These are phyloP conservation scores for Phytophthora sp. DNA, from an alignment of 352 stramenopile genomes.

Conservation along the genomic window DNA sequence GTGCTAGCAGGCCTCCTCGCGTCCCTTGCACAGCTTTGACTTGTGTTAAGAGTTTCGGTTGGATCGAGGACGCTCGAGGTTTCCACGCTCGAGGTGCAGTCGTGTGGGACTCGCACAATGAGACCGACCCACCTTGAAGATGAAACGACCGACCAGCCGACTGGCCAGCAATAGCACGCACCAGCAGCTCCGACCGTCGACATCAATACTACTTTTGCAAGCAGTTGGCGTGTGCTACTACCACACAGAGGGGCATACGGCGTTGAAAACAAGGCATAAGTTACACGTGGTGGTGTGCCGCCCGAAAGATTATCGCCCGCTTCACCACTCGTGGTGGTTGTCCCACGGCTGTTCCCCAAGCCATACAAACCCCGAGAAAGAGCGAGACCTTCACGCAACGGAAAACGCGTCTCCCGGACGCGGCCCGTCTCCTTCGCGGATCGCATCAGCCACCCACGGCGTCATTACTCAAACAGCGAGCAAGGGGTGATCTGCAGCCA, in stretches of 20 bases:
- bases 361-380: too few species aligned
- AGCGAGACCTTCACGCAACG: slow-evolving; percentile 15
- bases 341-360: slow-evolving; percentile 17
- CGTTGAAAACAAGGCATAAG: too few species aligned
- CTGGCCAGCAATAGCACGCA: background rate
- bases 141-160: background rate
- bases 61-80: background rate
- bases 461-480: slow-evolving; percentile 18
- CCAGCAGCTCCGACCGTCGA: too few species aligned
- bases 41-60: background rate
- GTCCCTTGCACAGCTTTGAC: background rate
- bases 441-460: slow-evolving; percentile 10
- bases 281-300: too few species aligned
- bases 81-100: background rate
- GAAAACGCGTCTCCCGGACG: slow-evolving; percentile 12
- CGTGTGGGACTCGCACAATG: background rate
- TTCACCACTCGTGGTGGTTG: slow-evolving; percentile 12
- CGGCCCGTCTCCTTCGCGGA: slow-evolving; percentile 18
- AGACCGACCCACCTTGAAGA: too few species aligned
- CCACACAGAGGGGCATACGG: too few species aligned
- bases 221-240: too few species aligned
- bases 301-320: background rate
- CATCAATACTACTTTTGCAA: background rate
- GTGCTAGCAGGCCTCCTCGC: background rate
- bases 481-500: background rate